Conservation (phyloP, 768 basidiomycete species). For the Phlegmacium glaucopus region DNA sequence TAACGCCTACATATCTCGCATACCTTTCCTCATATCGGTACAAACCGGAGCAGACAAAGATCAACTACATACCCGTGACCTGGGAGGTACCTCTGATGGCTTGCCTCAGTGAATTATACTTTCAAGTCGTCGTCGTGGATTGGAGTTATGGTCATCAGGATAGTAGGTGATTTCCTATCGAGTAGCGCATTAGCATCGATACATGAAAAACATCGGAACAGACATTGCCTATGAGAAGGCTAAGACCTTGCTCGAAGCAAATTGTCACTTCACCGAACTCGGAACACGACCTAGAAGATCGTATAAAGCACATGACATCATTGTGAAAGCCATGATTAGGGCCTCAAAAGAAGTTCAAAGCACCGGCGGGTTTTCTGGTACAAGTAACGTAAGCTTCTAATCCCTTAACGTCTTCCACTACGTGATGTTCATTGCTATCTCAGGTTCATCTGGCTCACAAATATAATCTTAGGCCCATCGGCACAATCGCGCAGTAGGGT, state of each 20-base stretch:
- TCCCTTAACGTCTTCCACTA: neutral
- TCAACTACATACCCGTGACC: constrained; percentile 60
- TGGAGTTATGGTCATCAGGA: constrained; percentile 86
- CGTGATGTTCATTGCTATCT: neutral
- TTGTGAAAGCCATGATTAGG: constrained; percentile 65
- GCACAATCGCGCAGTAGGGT: constrained; percentile 87
- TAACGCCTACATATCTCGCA: constrained; percentile 68
- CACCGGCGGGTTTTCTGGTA: constrained; percentile 67
- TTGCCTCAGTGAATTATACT: constrained; percentile 86
- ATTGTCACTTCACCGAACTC: constrained; percentile 79
- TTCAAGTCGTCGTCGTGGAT: constrained; percentile 66
- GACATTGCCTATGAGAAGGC: constrained; percentile 77
- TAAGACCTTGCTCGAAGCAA: constrained; percentile 52
- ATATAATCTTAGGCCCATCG: constrained; percentile 61
- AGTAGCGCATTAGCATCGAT: neutral
- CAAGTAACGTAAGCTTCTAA: constrained; percentile 57
- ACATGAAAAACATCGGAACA: constrained; percentile 25
- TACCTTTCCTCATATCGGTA: constrained; percentile 71
- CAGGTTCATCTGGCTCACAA: constrained; percentile 85
- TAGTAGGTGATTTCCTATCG: constrained; percentile 38
- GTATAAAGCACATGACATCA: constrained; percentile 70
- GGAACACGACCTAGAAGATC: constrained; percentile 82
- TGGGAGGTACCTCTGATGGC: constrained; percentile 98
- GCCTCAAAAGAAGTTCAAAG: constrained; percentile 51
- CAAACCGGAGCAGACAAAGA: constrained; percentile 68